Base-by-base conservation (phyloP, 2,329 filamentous ascomycete genomes). In the Arthrinium phaeospermum region DNA sequence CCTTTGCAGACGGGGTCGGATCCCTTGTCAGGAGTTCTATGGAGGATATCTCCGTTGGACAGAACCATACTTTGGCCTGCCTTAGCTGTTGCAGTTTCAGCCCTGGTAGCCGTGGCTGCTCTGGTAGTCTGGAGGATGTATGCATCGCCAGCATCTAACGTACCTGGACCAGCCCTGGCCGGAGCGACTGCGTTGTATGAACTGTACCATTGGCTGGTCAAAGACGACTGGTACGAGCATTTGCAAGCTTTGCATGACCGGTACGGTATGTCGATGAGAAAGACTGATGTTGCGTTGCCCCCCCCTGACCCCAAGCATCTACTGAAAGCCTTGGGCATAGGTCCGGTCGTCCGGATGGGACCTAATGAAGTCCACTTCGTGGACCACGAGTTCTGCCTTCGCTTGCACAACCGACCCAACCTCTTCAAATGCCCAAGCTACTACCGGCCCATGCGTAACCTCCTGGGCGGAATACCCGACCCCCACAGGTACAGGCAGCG, bases 201-300 rank as follows among this genome's bases (percentile, higher is more conserved):
- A 27, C 10, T 51, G 4, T 51, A 51, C 49, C 49, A 51, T 51
- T 51, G 49, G 49, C 4, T 27, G 1, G 49, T 51, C 49, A 51
- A 51, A 51, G 49, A 27, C n/a, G 49, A 51, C n/a, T 51, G 49
- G 49, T 51, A 51, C 49, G 49, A 51, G 49, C 49, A 51, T 27
- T 51, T 51, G 49, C 49, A 51, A 27, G 5, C n/a, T 5, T 51
- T 51, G 49, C 49, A 51, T 51, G 49, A 27, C 49, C 49, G 49
- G 14, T 51, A 51, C 10, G 49, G 49, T 51, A 51, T 51, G 49
- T 51, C 49, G n/a, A 51, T 51, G n/a, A 4, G 49, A 27, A 51
- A 27, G 49, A 27, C 49, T 27, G 14, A 14, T 1, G 49, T 51
- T 51, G n/a, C 49, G n/a, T 51, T 51, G n/a, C n/a, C n/a, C n/a